Evolutionary conservation across 257 asterid genomes (phyloP).

Genomic region (Ilex asprella): DNA sequence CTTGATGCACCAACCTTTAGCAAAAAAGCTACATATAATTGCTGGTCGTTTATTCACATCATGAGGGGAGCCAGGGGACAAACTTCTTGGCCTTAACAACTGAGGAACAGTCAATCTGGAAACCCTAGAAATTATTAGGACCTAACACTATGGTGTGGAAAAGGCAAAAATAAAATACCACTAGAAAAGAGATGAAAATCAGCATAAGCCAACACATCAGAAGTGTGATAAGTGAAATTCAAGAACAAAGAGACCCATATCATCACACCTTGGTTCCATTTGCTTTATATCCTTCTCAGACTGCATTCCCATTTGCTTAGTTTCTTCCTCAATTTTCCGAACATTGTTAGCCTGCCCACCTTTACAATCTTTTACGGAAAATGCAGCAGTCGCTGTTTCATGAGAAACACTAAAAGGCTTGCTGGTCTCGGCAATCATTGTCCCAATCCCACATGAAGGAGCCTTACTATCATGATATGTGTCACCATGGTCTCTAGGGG

Average conservation of each 20-base stretch:
- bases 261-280: constrained; percentile 44
- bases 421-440: constrained; percentile 22
- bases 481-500: constrained; percentile 15
- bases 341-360: constrained; percentile 25
- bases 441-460: constrained; percentile 21
- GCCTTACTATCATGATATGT: constrained; percentile 18
- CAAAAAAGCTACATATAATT: constrained; percentile 59
- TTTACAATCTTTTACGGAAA: constrained; percentile 22
- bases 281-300: constrained; percentile 23
- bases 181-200: neutral
- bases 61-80: constrained; percentile 33
- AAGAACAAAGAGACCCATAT: constrained; percentile 10
- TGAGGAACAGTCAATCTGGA: constrained; percentile 54
- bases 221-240: constrained; percentile 10
- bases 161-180: neutral
- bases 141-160: constrained; percentile 4
- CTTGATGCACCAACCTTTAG: constrained; percentile 93
- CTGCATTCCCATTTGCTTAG: constrained; percentile 23
- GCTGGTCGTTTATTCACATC: constrained; percentile 48
- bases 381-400: constrained; percentile 27
- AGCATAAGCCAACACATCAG: constrained; percentile 13
- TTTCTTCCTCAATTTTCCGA: constrained; percentile 18
- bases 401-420: constrained; percentile 12
- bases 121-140: constrained; percentile 34
- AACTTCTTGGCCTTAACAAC: constrained; percentile 42